phyloP scores from a whole-genome alignment of 495 filamentous ascomycete species.

The Penicillium paxilli region DNA sequence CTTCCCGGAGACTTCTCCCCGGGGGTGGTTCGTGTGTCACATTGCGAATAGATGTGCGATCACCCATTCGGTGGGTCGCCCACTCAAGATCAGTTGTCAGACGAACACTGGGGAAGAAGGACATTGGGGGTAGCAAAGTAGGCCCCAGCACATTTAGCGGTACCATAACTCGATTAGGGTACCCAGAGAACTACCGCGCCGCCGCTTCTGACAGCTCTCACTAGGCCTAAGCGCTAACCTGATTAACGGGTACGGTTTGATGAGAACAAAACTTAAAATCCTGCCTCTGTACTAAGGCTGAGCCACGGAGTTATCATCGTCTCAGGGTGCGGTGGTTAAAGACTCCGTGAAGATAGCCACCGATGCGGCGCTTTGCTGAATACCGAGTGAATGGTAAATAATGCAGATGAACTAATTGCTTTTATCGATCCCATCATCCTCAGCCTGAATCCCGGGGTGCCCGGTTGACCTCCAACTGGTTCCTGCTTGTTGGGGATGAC shows the following conservation, averaged over 20 bases:
- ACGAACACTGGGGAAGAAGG: too few relatives aligned
- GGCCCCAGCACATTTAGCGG: neutral
- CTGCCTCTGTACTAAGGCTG: neutral
- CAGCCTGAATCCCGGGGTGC: neutral
- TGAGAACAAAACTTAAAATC: constrained; percentile 7
- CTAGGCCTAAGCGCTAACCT: neutral
- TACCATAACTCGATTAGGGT: neutral
- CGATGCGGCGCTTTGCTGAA: neutral
- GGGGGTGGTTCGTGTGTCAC: constrained; percentile 3
- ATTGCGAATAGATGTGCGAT: constrained; percentile 4
- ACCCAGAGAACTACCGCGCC: neutral
- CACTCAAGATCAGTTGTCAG: constrained; percentile 2
- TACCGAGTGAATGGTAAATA: constrained; percentile 1
- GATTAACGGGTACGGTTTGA: constrained; percentile 5
- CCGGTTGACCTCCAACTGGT: neutral
- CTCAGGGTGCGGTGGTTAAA: neutral
- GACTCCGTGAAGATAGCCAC: neutral
- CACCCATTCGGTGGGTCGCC: neutral
- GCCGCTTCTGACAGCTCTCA: constrained; percentile 21
- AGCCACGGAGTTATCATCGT: neutral
- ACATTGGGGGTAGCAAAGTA: too few relatives aligned
- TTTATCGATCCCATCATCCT: neutral
- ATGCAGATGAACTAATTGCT: neutral
- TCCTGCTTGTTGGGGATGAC: neutral
- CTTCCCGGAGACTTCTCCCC: neutral